A percentile compares a stretch with the other conserved stretches of the same genome.
These are phyloP conservation scores for Forsythia viridissima DNA, from an alignment of 257 asterid species.

Conservation along the genomic window DNA sequence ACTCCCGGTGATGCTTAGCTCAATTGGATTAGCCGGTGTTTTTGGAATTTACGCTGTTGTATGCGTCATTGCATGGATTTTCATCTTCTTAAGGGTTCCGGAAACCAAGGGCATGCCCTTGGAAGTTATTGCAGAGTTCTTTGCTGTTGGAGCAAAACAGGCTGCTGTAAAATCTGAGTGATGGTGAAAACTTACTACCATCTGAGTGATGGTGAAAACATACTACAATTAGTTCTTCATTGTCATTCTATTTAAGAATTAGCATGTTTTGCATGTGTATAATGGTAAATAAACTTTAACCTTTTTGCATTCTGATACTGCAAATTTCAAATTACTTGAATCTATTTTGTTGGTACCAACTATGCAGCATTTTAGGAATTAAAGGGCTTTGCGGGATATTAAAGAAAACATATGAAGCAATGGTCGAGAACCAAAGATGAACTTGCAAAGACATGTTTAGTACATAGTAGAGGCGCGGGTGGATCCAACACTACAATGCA, in stretches of 20 bases:
- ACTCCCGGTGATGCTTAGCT: conserved; percentile 72
- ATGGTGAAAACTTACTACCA: not conserved
- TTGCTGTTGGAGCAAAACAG: conserved; percentile 76
- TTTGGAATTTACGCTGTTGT: conserved; percentile 73
- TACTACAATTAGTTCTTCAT: not conserved
- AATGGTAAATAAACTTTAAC: not conserved
- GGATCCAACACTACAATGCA: too few species aligned
- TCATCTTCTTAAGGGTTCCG: conserved; percentile 74
- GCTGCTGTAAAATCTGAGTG: conserved; percentile 38
- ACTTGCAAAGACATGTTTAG: too few species aligned
- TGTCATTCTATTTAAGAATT: conserved; percentile 1
- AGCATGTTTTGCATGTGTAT: not conserved
- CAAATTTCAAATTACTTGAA: not conserved
- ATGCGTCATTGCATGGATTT: conserved; percentile 64
- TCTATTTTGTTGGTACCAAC: not conserved
- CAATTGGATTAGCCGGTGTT: conserved; percentile 79
- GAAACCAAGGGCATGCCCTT: conserved; percentile 92
- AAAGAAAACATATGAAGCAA: not conserved
- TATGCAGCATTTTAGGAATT: not conserved
- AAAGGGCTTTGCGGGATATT: not conserved
- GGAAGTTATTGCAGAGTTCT: conserved; percentile 83
- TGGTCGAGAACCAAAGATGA: too few species aligned
- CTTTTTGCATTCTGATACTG: not conserved
- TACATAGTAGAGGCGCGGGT: too few species aligned
- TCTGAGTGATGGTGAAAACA: conserved; percentile 19